Percentiles rank a stretch among this genome's conserved stretches.
Evolutionary conservation across 352 stramenopile species (phyloP).

Genomic region (Phytopythium ostracodes): DNA sequence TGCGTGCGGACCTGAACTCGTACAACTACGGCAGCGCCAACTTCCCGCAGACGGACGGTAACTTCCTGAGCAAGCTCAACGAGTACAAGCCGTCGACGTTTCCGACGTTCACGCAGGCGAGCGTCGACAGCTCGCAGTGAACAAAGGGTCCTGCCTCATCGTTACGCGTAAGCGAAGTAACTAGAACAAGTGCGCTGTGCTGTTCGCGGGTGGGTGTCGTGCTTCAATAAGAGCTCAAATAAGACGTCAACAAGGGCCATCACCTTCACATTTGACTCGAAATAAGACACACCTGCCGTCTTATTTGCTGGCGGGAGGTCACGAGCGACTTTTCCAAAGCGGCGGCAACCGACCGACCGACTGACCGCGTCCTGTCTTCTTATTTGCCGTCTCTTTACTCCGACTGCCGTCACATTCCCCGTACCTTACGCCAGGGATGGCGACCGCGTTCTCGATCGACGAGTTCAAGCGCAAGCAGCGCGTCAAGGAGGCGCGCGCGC

Average conservation of each 20-base stretch:
- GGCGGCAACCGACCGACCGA: background rate
- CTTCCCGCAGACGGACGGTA: slow-evolving; percentile 7
- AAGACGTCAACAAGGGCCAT: too few relatives aligned
- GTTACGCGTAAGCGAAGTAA: background rate
- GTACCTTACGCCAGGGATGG: too few relatives aligned
- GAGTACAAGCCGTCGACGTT: slow-evolving; percentile 1
- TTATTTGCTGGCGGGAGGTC: background rate
- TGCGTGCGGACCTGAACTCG: slow-evolving; percentile 5
- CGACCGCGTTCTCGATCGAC: slow-evolving; percentile 47
- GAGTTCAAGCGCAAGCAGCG: slow-evolving; percentile 56
- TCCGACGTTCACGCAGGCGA: slow-evolving; percentile 8
- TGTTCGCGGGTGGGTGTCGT: too few relatives aligned
- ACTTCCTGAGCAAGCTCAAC: slow-evolving; percentile 8
- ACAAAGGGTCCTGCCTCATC: background rate
- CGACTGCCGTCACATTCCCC: too few relatives aligned
- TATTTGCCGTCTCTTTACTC: too few relatives aligned
- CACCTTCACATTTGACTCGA: background rate
- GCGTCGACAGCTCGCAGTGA: slow-evolving; percentile 12
- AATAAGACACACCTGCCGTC: background rate
- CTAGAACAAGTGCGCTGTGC: too few relatives aligned
- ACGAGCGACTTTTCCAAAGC: background rate
- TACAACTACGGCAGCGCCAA: slow-evolving; percentile 8
- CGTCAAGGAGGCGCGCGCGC: slow-evolving; percentile 27
- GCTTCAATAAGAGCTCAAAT: background rate
- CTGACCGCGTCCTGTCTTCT: background rate